Evolutionary conservation across 2,329 filamentous ascomycete genomes (phyloP), one percentile per base, ranked within the genome.

Genomic region (Sarocladium strictum): DNA sequence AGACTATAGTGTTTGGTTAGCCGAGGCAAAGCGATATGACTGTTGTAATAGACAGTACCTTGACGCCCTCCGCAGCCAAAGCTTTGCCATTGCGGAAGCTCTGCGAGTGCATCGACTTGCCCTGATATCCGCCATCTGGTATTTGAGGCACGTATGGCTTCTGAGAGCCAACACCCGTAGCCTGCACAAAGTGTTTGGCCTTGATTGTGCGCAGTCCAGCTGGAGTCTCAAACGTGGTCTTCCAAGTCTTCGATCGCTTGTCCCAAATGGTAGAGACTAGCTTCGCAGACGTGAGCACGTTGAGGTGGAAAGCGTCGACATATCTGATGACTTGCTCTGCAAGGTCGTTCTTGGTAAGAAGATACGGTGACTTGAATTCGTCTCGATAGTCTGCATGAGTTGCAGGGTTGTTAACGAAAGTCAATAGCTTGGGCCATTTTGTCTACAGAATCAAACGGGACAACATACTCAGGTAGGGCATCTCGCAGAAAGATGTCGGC

Each of bases 221-320:
- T 1, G 54, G 45, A 12, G 57, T 57, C 1, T 59, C 19, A 26
- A 70, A 54, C 14, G 45, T 56, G 2, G 68, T 54, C 0, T n/a
- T 58, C 69, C 69, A 71, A 1, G 24, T n/a, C 26, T 63, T 59
- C 2, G 50, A 23, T 1, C 24, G 37, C 7, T 54, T 14, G 14
- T 69, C 43, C 35, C 65, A 69, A 0, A 38, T 26, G 0, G 67
- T 69, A 1, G 57, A 58, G 1, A 58, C 53, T 3, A 70, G 60
- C 7, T 57, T 59, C 0, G 65, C 62, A 0, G 62, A 64, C 9
- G 58, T 63, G n/a, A 71, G 59, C 9, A 66, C 54, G 33, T 70
- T 68, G 6, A 72, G 60, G 11, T 68, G 56, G 40, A 70, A 69
- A 2, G 59, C 57, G 1, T 60, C 55, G 1, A 64, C 63, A 33